A percentile compares a stretch with the other conserved stretches of the same genome.
phyloP scores from a whole-genome alignment of 148 eudicot genomes.

The Heliosperma pusillum region DNA sequence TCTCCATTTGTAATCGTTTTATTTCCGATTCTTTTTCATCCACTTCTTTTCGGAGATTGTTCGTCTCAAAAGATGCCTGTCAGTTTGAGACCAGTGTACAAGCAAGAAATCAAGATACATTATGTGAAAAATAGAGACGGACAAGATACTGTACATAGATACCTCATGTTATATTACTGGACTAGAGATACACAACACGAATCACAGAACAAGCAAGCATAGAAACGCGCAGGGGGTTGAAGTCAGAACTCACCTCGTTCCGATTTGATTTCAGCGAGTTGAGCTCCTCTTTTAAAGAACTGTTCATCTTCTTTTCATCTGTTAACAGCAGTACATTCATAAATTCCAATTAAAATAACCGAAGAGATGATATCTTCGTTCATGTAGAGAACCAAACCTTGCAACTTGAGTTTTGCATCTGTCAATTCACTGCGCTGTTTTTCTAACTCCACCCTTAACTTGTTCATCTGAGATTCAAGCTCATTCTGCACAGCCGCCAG shows the following conservation, averaged over 20 bases:
- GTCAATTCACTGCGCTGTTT: slow-evolving; percentile 54
- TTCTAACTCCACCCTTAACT: slow-evolving; percentile 50
- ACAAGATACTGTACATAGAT: background rate
- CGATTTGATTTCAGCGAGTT: slow-evolving; percentile 48
- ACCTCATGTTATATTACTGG: background rate
- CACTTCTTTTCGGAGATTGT: slow-evolving; percentile 50
- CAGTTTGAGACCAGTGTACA: slow-evolving; percentile 15
- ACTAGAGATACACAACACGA: background rate
- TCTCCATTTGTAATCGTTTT: slow-evolving; percentile 54
- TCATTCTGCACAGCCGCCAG: slow-evolving; percentile 54
- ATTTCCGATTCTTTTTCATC: slow-evolving; percentile 59
- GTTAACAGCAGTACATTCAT: slow-evolving; percentile 30
- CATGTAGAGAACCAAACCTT: slow-evolving; percentile 40
- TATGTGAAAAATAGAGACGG: background rate
- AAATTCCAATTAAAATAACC: background rate
- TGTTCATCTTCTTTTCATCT: slow-evolving; percentile 69
- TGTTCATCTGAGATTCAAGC: slow-evolving; percentile 58
- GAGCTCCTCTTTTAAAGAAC: slow-evolving; percentile 59
- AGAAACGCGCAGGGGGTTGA: background rate
- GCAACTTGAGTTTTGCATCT: slow-evolving; percentile 47
- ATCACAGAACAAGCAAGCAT: background rate
- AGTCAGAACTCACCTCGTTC: slow-evolving; percentile 53
- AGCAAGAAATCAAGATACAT: slow-evolving; percentile 6
- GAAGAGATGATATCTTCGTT: background rate
- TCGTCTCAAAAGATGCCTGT: slow-evolving; percentile 52